Evolutionary conservation across 2,329 filamentous ascomycete genomes (phyloP).

Genomic region (Aquanectria penicillioides): DNA sequence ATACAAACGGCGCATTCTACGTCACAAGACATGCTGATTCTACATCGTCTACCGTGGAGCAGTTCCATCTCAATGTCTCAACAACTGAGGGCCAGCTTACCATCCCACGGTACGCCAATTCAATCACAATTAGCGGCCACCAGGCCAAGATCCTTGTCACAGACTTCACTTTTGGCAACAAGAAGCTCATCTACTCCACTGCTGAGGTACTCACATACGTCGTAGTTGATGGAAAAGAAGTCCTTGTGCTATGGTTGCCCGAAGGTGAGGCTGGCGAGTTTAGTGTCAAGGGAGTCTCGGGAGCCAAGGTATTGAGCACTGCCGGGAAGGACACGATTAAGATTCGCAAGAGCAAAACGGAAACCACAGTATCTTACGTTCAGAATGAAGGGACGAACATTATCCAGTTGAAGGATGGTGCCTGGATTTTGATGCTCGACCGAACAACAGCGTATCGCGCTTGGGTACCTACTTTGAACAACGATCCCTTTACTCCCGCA

Average conservation of each 20-base stretch:
- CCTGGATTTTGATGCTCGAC: conserved; percentile 63
- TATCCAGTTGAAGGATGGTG: conserved; percentile 57
- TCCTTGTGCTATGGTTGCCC: conserved; percentile 64
- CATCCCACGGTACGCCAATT: conserved; percentile 60
- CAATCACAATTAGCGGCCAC: conserved; percentile 66
- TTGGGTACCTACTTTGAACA: conserved; percentile 62
- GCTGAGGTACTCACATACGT: conserved; percentile 64
- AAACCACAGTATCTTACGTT: conserved; percentile 58
- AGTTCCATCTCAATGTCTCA: conserved; percentile 64
- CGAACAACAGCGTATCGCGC: conserved; percentile 64
- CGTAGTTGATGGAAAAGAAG: conserved; percentile 56
- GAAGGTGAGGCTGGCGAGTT: conserved; percentile 66
- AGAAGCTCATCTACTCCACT: conserved; percentile 64
- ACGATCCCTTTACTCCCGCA: conserved; percentile 55
- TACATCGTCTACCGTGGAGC: conserved; percentile 58
- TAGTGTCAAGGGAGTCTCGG: conserved; percentile 50
- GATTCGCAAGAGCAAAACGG: conserved; percentile 51
- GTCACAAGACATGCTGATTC: conserved; percentile 65
- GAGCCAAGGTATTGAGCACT: conserved; percentile 32
- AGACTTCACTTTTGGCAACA: conserved; percentile 64
- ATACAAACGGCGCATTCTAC: conserved; percentile 68
- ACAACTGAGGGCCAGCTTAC: conserved; percentile 65
- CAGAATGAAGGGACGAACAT: conserved; percentile 60
- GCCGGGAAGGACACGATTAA: conserved; percentile 51
- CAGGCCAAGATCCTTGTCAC: conserved; percentile 71